phyloP scores from a whole-genome alignment of 169 alveolate species.

The Plasmodium sp. region DNA sequence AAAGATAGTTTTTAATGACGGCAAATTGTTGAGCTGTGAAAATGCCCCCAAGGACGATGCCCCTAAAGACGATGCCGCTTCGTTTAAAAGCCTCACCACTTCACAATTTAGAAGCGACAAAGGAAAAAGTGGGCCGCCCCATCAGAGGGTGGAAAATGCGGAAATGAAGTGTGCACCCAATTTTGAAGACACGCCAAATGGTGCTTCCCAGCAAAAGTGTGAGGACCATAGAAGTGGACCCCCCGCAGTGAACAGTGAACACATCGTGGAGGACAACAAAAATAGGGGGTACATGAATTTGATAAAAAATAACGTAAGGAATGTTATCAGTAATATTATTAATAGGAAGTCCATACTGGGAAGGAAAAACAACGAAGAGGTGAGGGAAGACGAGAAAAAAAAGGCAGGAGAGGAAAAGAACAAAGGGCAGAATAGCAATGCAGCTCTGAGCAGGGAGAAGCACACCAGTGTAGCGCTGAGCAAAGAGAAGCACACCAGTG shows the following conservation, averaged over 20 bases:
- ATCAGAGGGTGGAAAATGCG: neutral
- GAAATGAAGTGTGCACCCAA: neutral
- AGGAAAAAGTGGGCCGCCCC: neutral
- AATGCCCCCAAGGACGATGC: neutral
- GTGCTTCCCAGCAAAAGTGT: neutral
- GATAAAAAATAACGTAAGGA: slow-evolving; percentile 13
- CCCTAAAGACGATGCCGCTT: neutral
- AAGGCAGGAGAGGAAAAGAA: neutral
- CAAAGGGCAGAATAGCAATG: neutral
- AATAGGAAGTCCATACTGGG: slow-evolving; percentile 22
- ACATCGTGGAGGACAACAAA: neutral
- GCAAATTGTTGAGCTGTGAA: slow-evolving; percentile 1
- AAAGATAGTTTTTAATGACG: neutral
- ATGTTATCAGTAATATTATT: slow-evolving; percentile 9
- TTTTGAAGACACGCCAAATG: neutral
- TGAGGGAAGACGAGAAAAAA: neutral
- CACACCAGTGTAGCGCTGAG: neutral
- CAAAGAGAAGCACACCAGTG: neutral
- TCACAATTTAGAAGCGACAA: slow-evolving; percentile 5
- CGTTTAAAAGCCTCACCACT: neutral
- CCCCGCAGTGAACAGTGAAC: neutral
- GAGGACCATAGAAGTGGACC: neutral
- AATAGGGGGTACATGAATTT: slow-evolving; percentile 14
- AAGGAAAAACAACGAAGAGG: neutral
- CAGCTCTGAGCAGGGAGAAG: neutral